Evolutionary conservation across 176 grass and related monocot species (phyloP), one percentile per base, ranked within the genome.

Genomic region (Bolboschoenus planiculmis): DNA sequence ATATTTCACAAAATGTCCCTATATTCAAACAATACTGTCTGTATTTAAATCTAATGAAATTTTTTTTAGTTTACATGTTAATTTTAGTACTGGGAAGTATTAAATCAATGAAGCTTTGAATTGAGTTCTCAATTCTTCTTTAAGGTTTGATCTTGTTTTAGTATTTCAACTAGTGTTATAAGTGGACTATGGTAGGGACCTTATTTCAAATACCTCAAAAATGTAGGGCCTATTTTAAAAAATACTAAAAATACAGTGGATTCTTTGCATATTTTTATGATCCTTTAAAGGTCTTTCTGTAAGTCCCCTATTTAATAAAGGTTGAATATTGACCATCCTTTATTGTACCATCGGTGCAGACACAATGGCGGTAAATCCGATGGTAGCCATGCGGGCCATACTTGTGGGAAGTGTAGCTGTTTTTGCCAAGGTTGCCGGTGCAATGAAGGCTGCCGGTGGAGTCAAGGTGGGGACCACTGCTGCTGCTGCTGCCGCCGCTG

Each of bases 331-430:
- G 24, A 51, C 18, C 42, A 31, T 77, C 15, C 46, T 51, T 47
- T 35, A 21, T 84, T 26, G 40, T 11, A 29, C 56, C 3, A 56
- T 33, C 64, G 16, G 27, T 86, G 66, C 83, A 92, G 91, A 83
- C 79, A 80, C 6, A 82, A 95, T 99, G 96, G 90, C 78, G 48
- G 24, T 99, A 16, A 93, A 84, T 15, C 92, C 92, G 1, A 95
- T 90, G 82, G 92, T 99, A 20, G 96, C 92, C 39, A 66, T 99
- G 80, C 91, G 96, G 84, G 96, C 96, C 61, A 71, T 90, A 30
- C 90, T 99, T 60, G 96, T 94, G 31, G 92, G 92, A n/a, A 90
- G 96, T 0, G 11, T 95, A 66, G 96, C 96, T 5, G 89, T 87
- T 36, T 95, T 93, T 85, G 91, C 92, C 0, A 99, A 95, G 84